These are phyloP conservation scores for Epicoccum sorghinum DNA, from an alignment of 2,329 filamentous ascomycete genomes.

Conservation along the genomic window DNA sequence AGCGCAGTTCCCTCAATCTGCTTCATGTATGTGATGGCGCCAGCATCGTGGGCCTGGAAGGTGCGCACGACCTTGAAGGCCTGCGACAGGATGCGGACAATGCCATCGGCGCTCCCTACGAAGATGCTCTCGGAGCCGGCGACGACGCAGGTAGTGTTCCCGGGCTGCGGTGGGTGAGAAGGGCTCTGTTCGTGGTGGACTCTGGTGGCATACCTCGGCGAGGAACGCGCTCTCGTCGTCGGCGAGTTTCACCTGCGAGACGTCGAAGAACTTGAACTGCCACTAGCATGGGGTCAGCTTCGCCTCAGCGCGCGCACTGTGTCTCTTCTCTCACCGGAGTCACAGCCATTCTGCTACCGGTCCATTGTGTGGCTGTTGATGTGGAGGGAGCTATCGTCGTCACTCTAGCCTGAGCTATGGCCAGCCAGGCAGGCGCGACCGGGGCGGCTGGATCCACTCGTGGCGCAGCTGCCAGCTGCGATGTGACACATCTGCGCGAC, in stretches of 20 bases:
- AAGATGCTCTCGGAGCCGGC: constrained; percentile 90
- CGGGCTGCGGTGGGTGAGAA: constrained; percentile 50
- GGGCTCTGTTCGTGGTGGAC: constrained; percentile 5
- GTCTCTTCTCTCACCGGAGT: constrained; percentile 44
- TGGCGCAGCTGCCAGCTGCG: constrained; percentile 13
- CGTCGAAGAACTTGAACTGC: constrained; percentile 99
- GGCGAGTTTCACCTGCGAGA: constrained; percentile 78
- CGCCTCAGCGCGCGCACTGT: constrained; percentile 9
- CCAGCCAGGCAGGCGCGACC: constrained; percentile 23
- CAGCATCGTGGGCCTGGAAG: constrained; percentile 84
- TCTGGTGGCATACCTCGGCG: constrained; percentile 70
- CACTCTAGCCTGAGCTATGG: constrained; percentile 19
- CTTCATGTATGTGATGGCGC: constrained; percentile 86
- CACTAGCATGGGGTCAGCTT: constrained; percentile 64
- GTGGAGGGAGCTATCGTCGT: constrained; percentile 32
- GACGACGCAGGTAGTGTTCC: constrained; percentile 80
- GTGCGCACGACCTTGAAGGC: constrained; percentile 84
- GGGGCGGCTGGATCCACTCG: background rate
- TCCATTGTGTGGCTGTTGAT: constrained; percentile 17
- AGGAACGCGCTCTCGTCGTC: constrained; percentile 79
- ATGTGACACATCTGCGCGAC: background rate
- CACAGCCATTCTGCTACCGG: constrained; percentile 49
- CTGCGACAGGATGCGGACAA: constrained; percentile 84
- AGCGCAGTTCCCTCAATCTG: constrained; percentile 87
- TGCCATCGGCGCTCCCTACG: constrained; percentile 82